These are phyloP conservation scores for Ganoderma resinaceum DNA, from an alignment of 1,284 basidiomycete species.

Conservation along the genomic window DNA sequence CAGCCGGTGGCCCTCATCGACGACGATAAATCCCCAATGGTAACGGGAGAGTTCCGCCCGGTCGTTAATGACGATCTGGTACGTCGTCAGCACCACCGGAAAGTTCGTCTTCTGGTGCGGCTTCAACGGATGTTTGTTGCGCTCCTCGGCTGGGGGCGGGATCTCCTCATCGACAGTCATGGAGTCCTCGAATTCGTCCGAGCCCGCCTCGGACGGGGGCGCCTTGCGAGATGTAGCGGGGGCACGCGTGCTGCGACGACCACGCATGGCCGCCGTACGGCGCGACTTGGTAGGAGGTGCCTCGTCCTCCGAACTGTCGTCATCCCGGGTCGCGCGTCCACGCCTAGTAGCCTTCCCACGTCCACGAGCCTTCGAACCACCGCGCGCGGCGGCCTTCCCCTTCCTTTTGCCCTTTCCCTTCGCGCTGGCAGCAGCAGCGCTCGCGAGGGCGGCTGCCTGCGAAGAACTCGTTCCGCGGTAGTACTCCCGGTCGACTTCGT, in stretches of 20 bases:
- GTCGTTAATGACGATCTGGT: slow-evolving; percentile 93
- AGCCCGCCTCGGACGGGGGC: slow-evolving; percentile 31
- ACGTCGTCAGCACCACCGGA: slow-evolving; percentile 89
- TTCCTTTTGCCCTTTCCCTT: slow-evolving; percentile 9
- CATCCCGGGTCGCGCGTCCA: slow-evolving; percentile 10
- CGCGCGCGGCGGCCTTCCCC: slow-evolving; percentile 19
- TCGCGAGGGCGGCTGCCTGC: neutral
- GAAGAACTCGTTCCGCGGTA: slow-evolving; percentile 9
- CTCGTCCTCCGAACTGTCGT: slow-evolving; percentile 22
- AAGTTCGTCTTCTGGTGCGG: slow-evolving; percentile 53
- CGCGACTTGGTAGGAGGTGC: slow-evolving; percentile 11
- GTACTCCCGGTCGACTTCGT: slow-evolving; percentile 29
- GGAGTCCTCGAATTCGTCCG: slow-evolving; percentile 28
- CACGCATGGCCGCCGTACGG: slow-evolving; percentile 19
- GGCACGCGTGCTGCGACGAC: slow-evolving; percentile 32
- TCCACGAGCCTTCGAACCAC: slow-evolving; percentile 10
- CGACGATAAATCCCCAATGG: slow-evolving; percentile 93
- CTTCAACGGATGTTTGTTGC: slow-evolving; percentile 27
- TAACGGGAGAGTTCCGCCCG: slow-evolving; percentile 70
- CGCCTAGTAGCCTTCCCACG: slow-evolving; percentile 18
- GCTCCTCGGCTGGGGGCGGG: slow-evolving; percentile 20
- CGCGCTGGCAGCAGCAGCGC: neutral
- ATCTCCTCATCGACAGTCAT: slow-evolving; percentile 24
- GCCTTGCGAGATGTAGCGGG: slow-evolving; percentile 18
- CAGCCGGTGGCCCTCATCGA: slow-evolving; percentile 94